Evolutionary conservation across 257 asterid genomes (phyloP), one percentile per base, ranked within the genome.

Genomic region (Solanum tacnaense): DNA sequence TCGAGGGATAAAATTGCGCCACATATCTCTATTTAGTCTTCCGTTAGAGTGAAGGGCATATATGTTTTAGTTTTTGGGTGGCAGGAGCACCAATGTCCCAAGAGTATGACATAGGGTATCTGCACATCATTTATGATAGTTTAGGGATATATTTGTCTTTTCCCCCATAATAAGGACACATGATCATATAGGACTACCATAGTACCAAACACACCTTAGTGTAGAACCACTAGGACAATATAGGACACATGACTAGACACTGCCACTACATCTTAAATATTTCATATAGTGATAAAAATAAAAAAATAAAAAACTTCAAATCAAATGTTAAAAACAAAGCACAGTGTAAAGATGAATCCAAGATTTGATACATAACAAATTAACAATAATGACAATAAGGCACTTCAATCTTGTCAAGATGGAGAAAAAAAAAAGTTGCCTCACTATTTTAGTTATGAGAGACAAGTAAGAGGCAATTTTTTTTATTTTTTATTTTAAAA

Each of bases 391-490:
- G 85, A 79, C 85, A 79, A 79, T 44, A 46, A 46, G 68, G 39
- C 85, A 81, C 67, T 46, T 81, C 85, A 81, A 81, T 86, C 83
- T 86, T 86, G 88, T 86, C 88, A 86, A 36, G 39, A 20, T 29
- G 81, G 56, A 36, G 23, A 3, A 6, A 25, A 25, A 6, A 27
- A 27, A 16, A 46, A 16, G 85, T 34, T 81, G 85, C 68, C 67
- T 81, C 85, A 81, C 67, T 32, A 81, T 81, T 44, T 81, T 46
- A 81, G 85, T 81, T 81, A 81, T 23, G 39, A 44, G 85, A 81
- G 18, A 46, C 68, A 81, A 78, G 21, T 9, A 11, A 39, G 62
- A 41, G 15, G 9, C 15, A 78, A 16, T 15, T 16, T 52, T 49
- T 49, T 49, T 49, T 5, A 0, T 13, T 49, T 16, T 16, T 16